Percentiles rank a stretch among this genome's conserved stretches.
Conservation (phyloP, 2,329 filamentous ascomycete genomes). For the Ophiostoma populinum region DNA sequence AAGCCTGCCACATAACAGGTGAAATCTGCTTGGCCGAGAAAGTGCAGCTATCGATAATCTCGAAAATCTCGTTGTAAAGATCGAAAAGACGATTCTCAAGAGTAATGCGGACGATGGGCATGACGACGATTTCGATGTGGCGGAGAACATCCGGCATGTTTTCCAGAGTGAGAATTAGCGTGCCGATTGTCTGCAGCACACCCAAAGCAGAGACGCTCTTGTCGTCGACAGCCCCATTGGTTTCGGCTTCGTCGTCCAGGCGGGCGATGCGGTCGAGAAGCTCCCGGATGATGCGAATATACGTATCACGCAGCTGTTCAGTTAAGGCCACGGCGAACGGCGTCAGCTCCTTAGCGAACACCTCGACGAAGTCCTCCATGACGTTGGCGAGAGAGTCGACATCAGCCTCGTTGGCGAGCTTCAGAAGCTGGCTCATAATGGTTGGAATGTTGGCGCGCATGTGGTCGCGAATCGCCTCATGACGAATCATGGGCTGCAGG, state of each 20-base stretch:
- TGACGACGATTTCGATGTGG: constrained; percentile 86
- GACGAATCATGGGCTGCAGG: constrained; percentile 84
- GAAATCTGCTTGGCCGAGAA: constrained; percentile 95
- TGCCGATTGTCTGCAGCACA: constrained; percentile 93
- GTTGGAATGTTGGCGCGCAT: constrained; percentile 98
- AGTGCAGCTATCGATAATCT: constrained; percentile 98
- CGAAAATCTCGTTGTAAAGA: constrained; percentile 94
- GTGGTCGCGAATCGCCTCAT: constrained; percentile 81
- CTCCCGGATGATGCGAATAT: constrained; percentile 82
- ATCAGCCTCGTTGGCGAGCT: constrained; percentile 93
- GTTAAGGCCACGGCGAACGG: constrained; percentile 93
- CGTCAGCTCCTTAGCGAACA: constrained; percentile 91
- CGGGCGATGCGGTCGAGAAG: constrained; percentile 75
- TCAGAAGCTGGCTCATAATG: constrained; percentile 97
- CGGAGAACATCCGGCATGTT: constrained; percentile 90
- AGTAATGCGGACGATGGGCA: constrained; percentile 93
- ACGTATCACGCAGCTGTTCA: constrained; percentile 90
- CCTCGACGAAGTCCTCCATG: constrained; percentile 99
- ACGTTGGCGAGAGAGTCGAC: constrained; percentile 95
- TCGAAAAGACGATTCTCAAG: constrained; percentile 97
- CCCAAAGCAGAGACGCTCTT: constrained; percentile 96
- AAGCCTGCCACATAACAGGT: constrained; percentile 94
- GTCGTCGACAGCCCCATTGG: constrained; percentile 86
- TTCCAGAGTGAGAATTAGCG: constrained; percentile 87
- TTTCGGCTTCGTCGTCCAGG: constrained; percentile 59